phyloP scores from a whole-genome alignment of 768 basidiomycete species.

The Cubamyces lactineus region DNA sequence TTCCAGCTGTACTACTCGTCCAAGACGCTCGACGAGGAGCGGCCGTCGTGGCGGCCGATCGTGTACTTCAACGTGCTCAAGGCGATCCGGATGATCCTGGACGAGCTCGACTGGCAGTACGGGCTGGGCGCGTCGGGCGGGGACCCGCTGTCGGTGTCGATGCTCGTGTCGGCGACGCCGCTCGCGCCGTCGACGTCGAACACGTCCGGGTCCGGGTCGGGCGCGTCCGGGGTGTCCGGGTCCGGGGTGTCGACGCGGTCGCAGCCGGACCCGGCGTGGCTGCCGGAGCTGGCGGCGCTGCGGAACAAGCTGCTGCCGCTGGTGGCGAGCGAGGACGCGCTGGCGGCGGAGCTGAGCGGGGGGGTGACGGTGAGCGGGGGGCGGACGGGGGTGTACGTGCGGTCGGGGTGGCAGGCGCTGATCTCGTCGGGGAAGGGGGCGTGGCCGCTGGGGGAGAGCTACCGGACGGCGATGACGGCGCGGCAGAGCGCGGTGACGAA shows the following conservation, averaged over 20 bases:
- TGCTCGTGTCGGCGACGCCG: not conserved
- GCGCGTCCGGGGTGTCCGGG: conserved; percentile 14
- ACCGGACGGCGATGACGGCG: conserved; percentile 35
- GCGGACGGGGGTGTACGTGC: conserved; percentile 65
- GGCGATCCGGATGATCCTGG: conserved; percentile 73
- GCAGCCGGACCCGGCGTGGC: conserved; percentile 36
- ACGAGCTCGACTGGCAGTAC: conserved; percentile 68
- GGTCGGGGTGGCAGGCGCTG: conserved; percentile 72
- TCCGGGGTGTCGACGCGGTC: conserved; percentile 32
- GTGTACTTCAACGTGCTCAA: conserved; percentile 61
- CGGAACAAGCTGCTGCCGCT: conserved; percentile 63
- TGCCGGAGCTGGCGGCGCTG: conserved; percentile 52
- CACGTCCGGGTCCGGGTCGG: conserved; percentile 25
- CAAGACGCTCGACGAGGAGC: conserved; percentile 41
- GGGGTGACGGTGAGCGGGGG: conserved; percentile 66
- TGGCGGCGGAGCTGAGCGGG: conserved; percentile 69
- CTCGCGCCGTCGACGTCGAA: conserved; percentile 21
- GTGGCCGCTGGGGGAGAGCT: conserved; percentile 42
- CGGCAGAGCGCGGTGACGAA: conserved; percentile 46
- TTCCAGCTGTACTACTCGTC: conserved; percentile 81
- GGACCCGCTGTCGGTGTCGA: no score
- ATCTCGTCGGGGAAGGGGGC: conserved; percentile 48
- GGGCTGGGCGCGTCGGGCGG: conserved; percentile 32
- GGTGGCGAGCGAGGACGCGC: conserved; percentile 64
- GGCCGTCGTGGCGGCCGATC: conserved; percentile 47